Evolutionary conservation across 208 protist genomes (phyloP).

Genomic region (Naegleria gruberi): DNA sequence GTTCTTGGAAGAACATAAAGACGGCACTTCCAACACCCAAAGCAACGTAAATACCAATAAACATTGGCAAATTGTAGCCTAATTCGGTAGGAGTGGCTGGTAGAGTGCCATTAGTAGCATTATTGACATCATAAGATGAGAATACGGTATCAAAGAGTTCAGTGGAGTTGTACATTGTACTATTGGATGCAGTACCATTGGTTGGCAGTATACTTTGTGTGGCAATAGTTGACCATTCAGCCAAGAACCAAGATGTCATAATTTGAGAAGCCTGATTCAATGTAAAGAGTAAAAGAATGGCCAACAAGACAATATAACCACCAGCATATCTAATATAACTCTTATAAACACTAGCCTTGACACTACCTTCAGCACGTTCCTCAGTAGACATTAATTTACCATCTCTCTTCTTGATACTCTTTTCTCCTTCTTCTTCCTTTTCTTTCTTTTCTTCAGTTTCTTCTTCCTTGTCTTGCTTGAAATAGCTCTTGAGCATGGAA

Average conservation of each 20-base stretch:
- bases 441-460: neutral
- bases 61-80: neutral
- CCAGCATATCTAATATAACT: neutral
- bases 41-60: conserved; percentile 21
- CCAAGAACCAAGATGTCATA: neutral
- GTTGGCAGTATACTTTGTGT: neutral
- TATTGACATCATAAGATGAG: neutral
- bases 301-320: neutral
- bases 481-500: neutral
- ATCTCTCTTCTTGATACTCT: neutral
- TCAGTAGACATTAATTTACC: neutral
- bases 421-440: neutral
- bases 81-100: neutral
- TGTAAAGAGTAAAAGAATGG: neutral
- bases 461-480: neutral
- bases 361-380: neutral
- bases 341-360: neutral
- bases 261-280: neutral
- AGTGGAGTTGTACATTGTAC: neutral
- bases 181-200: neutral
- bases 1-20: neutral
- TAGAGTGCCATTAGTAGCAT: too few relatives aligned
- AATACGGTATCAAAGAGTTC: neutral
- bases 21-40: conserved; percentile 15
- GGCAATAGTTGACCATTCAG: neutral